phyloP scores from a whole-genome alignment of 768 basidiomycete species.

The Tricholoma flavovirens region DNA sequence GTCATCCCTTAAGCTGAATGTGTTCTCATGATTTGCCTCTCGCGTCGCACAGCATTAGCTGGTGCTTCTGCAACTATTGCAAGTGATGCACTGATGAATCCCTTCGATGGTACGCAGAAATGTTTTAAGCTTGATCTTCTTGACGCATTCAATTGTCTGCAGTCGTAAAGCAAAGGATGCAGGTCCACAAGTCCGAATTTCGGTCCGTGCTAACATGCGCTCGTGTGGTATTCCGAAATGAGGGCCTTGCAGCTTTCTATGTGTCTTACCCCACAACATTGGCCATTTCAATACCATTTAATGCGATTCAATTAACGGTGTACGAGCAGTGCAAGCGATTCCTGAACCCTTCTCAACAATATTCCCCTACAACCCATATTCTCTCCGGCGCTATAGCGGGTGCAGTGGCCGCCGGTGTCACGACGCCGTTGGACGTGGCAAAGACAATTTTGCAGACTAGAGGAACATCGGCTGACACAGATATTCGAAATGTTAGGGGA shows the following conservation, averaged over 20 bases:
- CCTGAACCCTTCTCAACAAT: conserved; percentile 79
- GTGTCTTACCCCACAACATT: conserved; percentile 98
- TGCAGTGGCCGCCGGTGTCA: conserved; percentile 90
- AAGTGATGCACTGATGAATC: conserved; percentile 98
- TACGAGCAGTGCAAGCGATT: conserved; percentile 89
- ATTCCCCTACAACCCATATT: conserved; percentile 93
- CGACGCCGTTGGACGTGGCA: conserved; percentile 94
- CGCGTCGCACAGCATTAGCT: conserved; percentile 59
- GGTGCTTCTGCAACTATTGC: conserved; percentile 94
- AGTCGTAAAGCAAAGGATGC: conserved; percentile 99
- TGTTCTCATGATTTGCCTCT: conserved; percentile 3
- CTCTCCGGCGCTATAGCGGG: conserved; percentile 90
- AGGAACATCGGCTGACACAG: conserved; percentile 78
- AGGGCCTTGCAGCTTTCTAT: conserved; percentile 91
- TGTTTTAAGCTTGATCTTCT: conserved; percentile 1
- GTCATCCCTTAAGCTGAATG: background rate
- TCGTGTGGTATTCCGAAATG: conserved; percentile 72
- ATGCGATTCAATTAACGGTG: conserved; percentile 94
- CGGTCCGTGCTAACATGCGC: conserved; percentile 85
- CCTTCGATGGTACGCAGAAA: conserved; percentile 81
- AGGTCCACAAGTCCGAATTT: conserved; percentile 90
- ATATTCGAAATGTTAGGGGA: conserved; percentile 78
- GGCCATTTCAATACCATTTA: conserved; percentile 95
- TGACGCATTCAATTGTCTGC: conserved; percentile 3
- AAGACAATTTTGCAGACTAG: conserved; percentile 96